Evolutionary conservation across 495 filamentous ascomycete species (phyloP), one percentile per base, ranked within the genome.

Genomic region (Immersiella caudata): DNA sequence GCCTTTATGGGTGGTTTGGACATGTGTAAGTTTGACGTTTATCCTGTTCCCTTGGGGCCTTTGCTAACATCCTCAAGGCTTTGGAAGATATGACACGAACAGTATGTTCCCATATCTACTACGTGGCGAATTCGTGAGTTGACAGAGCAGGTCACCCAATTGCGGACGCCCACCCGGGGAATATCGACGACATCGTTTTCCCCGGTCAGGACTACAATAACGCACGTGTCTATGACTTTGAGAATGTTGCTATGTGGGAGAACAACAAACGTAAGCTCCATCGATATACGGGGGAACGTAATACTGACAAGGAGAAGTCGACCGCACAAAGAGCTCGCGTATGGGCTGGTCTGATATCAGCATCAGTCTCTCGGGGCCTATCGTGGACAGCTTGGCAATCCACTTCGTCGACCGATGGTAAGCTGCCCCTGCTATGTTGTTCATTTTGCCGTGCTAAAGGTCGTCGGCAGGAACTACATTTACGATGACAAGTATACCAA

Each of bases 191-290:
- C 26, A 91, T 89, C 36, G 79, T 97, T 0, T 97, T 96, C 78
- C 91, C 92, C 0, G 94, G 94, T 6, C 94, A 98, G 69, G 94
- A 98, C 73, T 98, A 91, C 78, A 98, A 98, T 79, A 97, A 98
- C 74, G 93, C 93, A 33, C 77, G 93, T 50, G 85, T 94, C 21
- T 89, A 89, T 72, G 94, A 98, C 73, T 98, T 98, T 76, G 84
- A 91, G 59, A 89, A 94, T 73, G 93, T 97, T 12, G 75, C 85
- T 2, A 85, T 96, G 63, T 96, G 89, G 86, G 85, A 96, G 54
- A 84, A 93, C 50, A 98, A 98, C 74, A 90, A 96, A 72, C 84
- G 82, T 82, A 52, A 67, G 79, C 68, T 40, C 29, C 40, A 14
- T 2, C 9, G 2, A 46, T 46, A 46, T 46, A 2, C 40, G 14